Base-by-base conservation (phyloP, 2,329 filamentous ascomycete species). In the Parasarocladium wereldwijsianum region DNA sequence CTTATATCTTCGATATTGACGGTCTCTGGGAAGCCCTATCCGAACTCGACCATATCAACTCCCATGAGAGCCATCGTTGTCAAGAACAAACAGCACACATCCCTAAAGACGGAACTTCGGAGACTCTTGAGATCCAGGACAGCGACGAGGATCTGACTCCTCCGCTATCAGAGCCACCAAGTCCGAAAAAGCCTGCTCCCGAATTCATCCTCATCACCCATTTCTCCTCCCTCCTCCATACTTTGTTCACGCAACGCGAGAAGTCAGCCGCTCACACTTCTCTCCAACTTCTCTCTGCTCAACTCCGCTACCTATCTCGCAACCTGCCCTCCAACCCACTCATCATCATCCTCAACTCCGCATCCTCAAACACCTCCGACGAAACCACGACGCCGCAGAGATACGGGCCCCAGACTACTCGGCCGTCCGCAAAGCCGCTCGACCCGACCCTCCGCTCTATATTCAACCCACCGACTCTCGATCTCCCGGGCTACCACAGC, bases 1-100 rank as follows among this genome's bases (percentile, higher is more conserved):
- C 66, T 15, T 55, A 64, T 15, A 59, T 75, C 1, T 76, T 76
- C 38, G 68, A 73, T 35, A 39, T 70, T 8, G 59, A 71, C 26
- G 71, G 71, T 0, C 39, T 76, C 12, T 62, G 57, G 57, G 67
- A 75, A 43, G 67, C 67, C 1, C 40, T 76, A 19, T 47, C 43
- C 2, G 71, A 76, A 39, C 38, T 71, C 20, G 55, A 60, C 16
- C 36, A 35, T 21, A 24, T 6, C 16, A 19, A 13, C 5, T n/a
- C n/a, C n/a, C n/a, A n/a, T n/a, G n/a, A n/a, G n/a, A n/a, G n/a
- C n/a, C n/a, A n/a, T n/a, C n/a, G n/a, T n/a, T n/a, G n/a, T n/a
- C 11, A 29, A 9, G 17, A 13, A 17, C 17, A 26, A 10, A n/a
- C n/a, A n/a, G n/a, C n/a, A n/a, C n/a, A n/a, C 24, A n/a, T n/a